These are phyloP conservation scores for Chenopodium formosanum DNA, from an alignment of 148 eudicot species.

Conservation along the genomic window DNA sequence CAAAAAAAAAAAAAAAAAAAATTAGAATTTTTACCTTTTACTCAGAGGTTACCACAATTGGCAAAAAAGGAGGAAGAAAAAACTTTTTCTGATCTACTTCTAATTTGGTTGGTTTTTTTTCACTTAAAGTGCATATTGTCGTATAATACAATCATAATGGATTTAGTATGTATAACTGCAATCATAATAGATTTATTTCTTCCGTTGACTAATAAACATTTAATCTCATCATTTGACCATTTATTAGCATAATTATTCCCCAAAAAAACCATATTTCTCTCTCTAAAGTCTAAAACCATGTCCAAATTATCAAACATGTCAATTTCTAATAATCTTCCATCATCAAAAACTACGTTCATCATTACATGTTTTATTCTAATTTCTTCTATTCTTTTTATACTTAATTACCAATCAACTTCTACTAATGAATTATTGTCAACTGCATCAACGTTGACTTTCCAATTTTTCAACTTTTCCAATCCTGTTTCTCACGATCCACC, in stretches of 20 bases:
- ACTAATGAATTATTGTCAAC: slow-evolving; percentile 21
- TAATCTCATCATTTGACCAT: not conserved
- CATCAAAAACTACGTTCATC: slow-evolving; percentile 23
- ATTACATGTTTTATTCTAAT: slow-evolving; percentile 24
- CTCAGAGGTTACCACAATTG: not conserved
- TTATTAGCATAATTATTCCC: too few relatives aligned
- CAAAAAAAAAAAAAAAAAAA: too few relatives aligned
- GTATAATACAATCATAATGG: not conserved
- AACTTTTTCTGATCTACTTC: not conserved
- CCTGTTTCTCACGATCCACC: not conserved
- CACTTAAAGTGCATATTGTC: not conserved
- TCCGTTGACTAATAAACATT: not conserved
- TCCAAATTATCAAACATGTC: slow-evolving; percentile 11
- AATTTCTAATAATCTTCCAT: slow-evolving; percentile 10
- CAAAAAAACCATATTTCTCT: not conserved
- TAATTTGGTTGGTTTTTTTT: not conserved
- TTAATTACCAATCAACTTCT: slow-evolving; percentile 12
- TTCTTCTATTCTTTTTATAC: slow-evolving; percentile 27
- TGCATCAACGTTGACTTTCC: slow-evolving; percentile 6
- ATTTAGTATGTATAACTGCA: not conserved
- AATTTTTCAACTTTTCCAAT: slow-evolving; percentile 1
- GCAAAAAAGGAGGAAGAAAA: too few relatives aligned
- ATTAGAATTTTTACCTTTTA: not conserved
- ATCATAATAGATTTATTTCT: not conserved
- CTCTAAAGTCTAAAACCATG: slow-evolving; percentile 19